Percentiles rank a stretch among this genome's conserved stretches.
Conservation (phyloP, 2,329 filamentous ascomycete species). For the Sporothrix luriei region DNA sequence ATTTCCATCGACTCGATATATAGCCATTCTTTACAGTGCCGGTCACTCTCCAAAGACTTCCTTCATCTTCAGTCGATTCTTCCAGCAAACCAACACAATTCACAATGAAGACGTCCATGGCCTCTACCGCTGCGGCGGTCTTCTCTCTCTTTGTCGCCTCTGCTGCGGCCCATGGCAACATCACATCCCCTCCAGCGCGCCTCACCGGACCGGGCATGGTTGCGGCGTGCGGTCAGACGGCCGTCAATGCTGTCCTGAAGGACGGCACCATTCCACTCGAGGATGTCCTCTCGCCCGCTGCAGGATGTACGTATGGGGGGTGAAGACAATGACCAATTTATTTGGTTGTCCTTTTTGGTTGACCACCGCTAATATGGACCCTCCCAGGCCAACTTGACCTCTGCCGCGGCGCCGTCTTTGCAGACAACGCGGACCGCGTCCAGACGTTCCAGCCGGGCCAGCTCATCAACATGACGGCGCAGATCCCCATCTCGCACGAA, state of each 20-base stretch:
- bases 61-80: background rate
- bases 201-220: constrained; percentile 49
- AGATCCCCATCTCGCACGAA: constrained; percentile 50
- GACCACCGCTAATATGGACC: background rate
- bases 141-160: constrained; percentile 37
- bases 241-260: constrained; percentile 44
- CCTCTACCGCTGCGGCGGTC: constrained; percentile 34
- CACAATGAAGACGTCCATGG: constrained; percentile 24
- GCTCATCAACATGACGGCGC: constrained; percentile 47
- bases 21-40: constrained; percentile 16
- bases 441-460: constrained; percentile 51
- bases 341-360: too few relatives aligned
- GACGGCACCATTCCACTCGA: constrained; percentile 46
- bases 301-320: constrained; percentile 39
- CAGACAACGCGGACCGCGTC: constrained; percentile 49
- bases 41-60: background rate
- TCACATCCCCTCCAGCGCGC: constrained; percentile 49
- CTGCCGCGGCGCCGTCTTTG: constrained; percentile 53
- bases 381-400: constrained; percentile 48
- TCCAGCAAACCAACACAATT: background rate
- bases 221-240: constrained; percentile 49
- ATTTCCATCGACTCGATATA: background rate
- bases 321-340: too few relatives aligned
- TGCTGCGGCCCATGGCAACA: constrained; percentile 50
- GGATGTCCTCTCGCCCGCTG: constrained; percentile 37